Conservation (phyloP, 768 basidiomycete species). For the Saitozyma sp. region DNA sequence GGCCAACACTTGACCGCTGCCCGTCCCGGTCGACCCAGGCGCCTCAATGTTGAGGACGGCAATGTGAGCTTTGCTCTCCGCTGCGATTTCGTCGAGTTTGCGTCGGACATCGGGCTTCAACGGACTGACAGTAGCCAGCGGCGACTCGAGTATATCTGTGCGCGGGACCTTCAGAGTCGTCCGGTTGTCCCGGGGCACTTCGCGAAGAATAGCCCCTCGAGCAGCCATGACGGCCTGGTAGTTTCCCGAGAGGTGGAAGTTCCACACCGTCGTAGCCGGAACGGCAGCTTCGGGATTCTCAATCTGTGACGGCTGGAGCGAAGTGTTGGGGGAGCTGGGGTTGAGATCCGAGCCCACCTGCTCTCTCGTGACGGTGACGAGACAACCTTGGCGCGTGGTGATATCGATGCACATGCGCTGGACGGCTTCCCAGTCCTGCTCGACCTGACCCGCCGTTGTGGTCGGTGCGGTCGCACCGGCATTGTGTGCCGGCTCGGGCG, state of each 20-base stretch:
- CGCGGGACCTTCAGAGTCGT: conserved; percentile 85
- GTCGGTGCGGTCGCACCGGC: conserved; percentile 10
- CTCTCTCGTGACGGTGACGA: conserved; percentile 72
- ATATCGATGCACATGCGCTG: conserved; percentile 76
- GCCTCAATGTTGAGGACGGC: conserved; percentile 77
- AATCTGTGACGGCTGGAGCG: background rate
- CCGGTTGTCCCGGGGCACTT: conserved; percentile 68
- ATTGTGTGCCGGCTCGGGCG: conserved; percentile 18
- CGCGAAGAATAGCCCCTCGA: conserved; percentile 82
- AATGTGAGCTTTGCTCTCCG: conserved; percentile 87
- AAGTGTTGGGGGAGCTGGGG: background rate
- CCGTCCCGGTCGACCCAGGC: no score
- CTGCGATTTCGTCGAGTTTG: conserved; percentile 89
- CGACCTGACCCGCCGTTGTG: conserved; percentile 35
- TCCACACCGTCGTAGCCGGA: conserved; percentile 56
- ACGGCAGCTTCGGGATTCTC: conserved; percentile 13
- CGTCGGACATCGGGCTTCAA: conserved; percentile 79
- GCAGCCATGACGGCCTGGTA: conserved; percentile 92
- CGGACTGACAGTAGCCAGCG: conserved; percentile 60
- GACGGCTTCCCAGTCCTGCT: conserved; percentile 70
- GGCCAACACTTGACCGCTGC: no score
- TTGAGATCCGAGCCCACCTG: conserved; percentile 15
- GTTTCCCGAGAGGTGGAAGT: conserved; percentile 84
- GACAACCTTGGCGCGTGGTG: conserved; percentile 76
- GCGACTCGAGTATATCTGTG: conserved; percentile 85